These are phyloP conservation scores for Fusarium protoensiforme DNA, from an alignment of 2,329 filamentous ascomycete species.

Conservation along the genomic window DNA sequence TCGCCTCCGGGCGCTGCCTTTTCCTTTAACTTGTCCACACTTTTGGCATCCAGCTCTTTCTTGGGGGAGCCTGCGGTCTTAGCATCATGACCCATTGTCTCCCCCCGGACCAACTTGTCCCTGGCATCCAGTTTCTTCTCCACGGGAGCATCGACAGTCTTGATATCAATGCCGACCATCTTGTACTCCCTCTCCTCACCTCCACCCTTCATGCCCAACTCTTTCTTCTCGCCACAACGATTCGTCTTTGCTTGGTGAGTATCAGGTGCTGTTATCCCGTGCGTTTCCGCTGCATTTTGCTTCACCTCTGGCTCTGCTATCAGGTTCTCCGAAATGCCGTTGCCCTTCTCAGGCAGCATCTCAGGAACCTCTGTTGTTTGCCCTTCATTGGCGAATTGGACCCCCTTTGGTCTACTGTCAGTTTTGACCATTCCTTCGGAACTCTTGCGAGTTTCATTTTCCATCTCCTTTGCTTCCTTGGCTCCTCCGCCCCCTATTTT, in stretches of 20 bases:
- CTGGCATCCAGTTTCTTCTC: background rate
- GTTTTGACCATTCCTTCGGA: conserved; percentile 2
- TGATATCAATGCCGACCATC: background rate
- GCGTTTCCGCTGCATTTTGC: conserved; percentile 27
- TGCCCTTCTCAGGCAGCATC: background rate
- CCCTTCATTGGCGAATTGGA: background rate
- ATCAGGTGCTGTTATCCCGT: conserved; percentile 41
- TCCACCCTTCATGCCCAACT: background rate
- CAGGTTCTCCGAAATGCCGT: conserved; percentile 4
- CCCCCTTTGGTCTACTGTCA: conserved; percentile 11
- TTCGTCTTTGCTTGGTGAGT: conserved; percentile 28
- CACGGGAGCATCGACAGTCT: conserved; percentile 1
- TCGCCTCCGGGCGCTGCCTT: background rate
- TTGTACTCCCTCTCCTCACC: background rate
- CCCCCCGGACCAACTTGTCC: background rate
- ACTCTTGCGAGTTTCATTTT: conserved; percentile 5
- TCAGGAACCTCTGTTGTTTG: conserved; percentile 10
- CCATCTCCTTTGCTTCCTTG: conserved; percentile 13
- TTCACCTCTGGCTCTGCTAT: conserved; percentile 17
- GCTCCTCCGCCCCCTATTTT: conserved; percentile 11
- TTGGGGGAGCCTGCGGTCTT: background rate
- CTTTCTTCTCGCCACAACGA: conserved; percentile 8
- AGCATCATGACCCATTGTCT: background rate
- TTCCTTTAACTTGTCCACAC: background rate
- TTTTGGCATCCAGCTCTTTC: background rate